Percentiles rank a stretch among this genome's conserved stretches.
phyloP scores from a whole-genome alignment of 2,329 filamentous ascomycete species.

The Fusarium succisae region DNA sequence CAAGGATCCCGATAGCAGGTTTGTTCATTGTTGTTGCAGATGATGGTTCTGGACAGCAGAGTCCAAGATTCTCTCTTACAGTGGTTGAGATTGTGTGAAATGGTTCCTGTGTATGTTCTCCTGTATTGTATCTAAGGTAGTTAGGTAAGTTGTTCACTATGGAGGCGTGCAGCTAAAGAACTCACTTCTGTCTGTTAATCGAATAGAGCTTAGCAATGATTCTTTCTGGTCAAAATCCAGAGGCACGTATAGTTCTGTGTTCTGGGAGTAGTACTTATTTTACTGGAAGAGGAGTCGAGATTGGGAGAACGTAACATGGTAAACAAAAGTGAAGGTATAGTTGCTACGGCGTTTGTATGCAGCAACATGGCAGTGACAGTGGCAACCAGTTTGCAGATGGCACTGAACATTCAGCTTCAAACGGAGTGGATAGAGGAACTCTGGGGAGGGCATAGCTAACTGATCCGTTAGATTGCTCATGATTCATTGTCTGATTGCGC shows the following conservation, averaged over 20 bases:
- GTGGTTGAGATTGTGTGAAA: background rate
- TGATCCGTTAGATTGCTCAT: background rate
- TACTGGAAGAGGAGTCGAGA: background rate
- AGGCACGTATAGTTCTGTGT: too few relatives aligned
- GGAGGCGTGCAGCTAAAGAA: background rate
- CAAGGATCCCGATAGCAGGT: background rate
- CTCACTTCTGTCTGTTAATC: background rate
- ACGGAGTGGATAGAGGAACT: background rate
- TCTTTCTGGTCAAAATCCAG: background rate
- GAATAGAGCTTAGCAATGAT: background rate
- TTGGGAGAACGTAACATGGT: background rate
- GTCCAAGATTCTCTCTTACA: too few relatives aligned
- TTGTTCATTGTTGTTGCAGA: background rate
- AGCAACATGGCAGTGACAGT: constrained; percentile 5
- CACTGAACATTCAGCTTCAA: background rate
- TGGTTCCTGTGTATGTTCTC: too few relatives aligned
- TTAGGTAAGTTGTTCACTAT: background rate
- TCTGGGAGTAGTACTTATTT: background rate
- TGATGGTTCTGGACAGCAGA: background rate
- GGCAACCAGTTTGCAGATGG: background rate
- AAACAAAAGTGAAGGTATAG: background rate
- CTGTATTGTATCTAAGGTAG: background rate
- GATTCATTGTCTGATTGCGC: background rate
- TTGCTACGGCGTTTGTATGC: background rate
- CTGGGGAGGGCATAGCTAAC: background rate